A percentile compares a stretch with the other conserved stretches of the same genome.
Conservation (phyloP, 2,329 filamentous ascomycete genomes). For the Clonostachys chloroleuca region DNA sequence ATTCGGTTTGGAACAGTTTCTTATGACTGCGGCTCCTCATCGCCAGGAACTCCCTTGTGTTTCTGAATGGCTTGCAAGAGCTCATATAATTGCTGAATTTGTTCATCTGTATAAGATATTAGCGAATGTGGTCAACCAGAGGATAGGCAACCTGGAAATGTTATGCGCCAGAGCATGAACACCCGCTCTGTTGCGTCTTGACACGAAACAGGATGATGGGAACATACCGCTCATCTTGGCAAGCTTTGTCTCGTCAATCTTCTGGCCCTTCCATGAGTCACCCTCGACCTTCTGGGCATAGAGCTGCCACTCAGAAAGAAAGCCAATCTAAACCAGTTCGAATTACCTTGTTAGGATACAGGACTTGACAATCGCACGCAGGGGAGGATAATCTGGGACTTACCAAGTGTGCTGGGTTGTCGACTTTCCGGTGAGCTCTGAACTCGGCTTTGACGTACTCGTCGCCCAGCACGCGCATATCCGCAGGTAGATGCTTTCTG, state of each 20-base stretch:
- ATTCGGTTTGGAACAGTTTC: not conserved
- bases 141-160: not conserved
- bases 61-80: conserved; percentile 77
- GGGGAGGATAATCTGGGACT: conserved; percentile 14
- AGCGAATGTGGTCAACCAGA: not conserved
- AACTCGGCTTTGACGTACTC: conserved; percentile 94
- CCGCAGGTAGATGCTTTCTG: conserved; percentile 67
- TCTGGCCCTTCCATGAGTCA: conserved; percentile 78
- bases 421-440: conserved; percentile 72
- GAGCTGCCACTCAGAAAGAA: conserved; percentile 92
- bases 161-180: too few relatives aligned
- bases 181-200: too few relatives aligned
- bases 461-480: conserved; percentile 81
- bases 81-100: conserved; percentile 90
- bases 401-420: conserved; percentile 91
- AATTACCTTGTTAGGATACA: not conserved
- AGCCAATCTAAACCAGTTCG: conserved; percentile 67
- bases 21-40: not conserved
- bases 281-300: conserved; percentile 93
- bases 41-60: conserved; percentile 9
- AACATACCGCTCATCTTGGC: conserved; percentile 88
- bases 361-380: not conserved
- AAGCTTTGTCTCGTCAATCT: conserved; percentile 76
- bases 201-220: not conserved
- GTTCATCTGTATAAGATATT: conserved; percentile 62